These are phyloP conservation scores for Sungouiella blattae DNA, from an alignment of 805 yeast genomes.

Conservation along the genomic window DNA sequence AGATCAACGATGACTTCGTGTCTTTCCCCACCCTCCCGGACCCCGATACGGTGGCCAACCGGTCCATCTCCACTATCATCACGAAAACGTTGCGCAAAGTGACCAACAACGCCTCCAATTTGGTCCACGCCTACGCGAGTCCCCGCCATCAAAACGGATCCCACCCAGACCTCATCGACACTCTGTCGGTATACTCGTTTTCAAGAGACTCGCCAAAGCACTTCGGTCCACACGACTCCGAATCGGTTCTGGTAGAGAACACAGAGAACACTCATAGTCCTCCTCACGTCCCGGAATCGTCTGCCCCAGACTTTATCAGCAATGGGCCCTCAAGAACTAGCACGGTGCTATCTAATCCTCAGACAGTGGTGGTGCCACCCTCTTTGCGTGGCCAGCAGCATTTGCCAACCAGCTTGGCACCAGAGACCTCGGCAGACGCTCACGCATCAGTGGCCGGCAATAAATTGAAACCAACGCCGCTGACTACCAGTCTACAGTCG, in stretches of 20 bases:
- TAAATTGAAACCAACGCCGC: too few species aligned
- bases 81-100: conserved; percentile 39
- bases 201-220: background rate
- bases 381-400: background rate
- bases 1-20: conserved; percentile 32
- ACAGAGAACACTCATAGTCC: background rate
- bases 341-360: background rate
- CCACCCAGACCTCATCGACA: conserved; percentile 6
- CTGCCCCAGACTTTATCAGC: background rate
- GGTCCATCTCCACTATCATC: conserved; percentile 32
- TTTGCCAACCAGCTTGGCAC: background rate
- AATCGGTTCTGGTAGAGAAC: background rate
- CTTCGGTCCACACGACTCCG: background rate
- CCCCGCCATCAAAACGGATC: conserved; percentile 3
- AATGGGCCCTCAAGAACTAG: background rate
- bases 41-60: conserved; percentile 33
- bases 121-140: conserved; percentile 26
- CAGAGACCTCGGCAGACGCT: background rate
- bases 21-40: conserved; percentile 44
- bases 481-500: too few species aligned
- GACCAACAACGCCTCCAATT: conserved; percentile 38
- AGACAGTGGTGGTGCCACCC: background rate
- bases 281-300: background rate
- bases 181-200: conserved; percentile 7
- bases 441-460: background rate